A percentile compares a stretch with the other conserved stretches of the same genome.
Conservation (phyloP, 331 rosid genomes). For the Saraca asoca region DNA sequence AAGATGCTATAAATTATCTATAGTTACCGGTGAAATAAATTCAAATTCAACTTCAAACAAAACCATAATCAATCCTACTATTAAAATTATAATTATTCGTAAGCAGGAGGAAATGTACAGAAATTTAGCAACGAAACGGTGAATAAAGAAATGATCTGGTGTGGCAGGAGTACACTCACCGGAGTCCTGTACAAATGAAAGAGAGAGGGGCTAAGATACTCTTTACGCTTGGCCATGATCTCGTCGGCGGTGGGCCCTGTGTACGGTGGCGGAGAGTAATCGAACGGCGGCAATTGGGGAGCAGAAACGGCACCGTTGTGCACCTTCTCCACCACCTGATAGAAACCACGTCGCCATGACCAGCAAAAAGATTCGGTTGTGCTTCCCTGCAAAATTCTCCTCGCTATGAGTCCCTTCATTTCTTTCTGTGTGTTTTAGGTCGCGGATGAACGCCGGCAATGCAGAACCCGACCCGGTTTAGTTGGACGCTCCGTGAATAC, state of each 20-base stretch:
- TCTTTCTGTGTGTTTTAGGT: constrained; percentile 3
- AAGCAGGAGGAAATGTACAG: no score
- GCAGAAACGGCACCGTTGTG: constrained; percentile 32
- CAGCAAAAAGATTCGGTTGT: constrained; percentile 15
- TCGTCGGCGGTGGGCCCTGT: constrained; percentile 66
- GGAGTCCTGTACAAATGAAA: constrained; percentile 62
- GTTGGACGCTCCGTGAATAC: not conserved
- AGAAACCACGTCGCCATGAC: constrained; percentile 51
- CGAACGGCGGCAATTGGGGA: constrained; percentile 66
- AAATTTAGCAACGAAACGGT: no score
- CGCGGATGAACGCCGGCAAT: constrained; percentile 31
- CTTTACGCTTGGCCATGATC: constrained; percentile 73
- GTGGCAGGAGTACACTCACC: constrained; percentile 43
- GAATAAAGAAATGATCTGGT: constrained; percentile 9
- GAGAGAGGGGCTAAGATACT: constrained; percentile 84
- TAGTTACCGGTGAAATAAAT: no score
- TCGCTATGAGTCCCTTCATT: constrained; percentile 58
- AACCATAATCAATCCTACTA: no score
- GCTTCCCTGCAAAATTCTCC: constrained; percentile 31
- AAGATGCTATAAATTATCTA: no score
- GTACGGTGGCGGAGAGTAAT: constrained; percentile 71
- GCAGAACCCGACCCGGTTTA: constrained; percentile 27
- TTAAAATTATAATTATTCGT: no score
- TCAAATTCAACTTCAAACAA: no score
- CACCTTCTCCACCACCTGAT: constrained; percentile 43